Base-by-base conservation (phyloP, 1,284 basidiomycete species). In the Gyrodon tennesseensis region DNA sequence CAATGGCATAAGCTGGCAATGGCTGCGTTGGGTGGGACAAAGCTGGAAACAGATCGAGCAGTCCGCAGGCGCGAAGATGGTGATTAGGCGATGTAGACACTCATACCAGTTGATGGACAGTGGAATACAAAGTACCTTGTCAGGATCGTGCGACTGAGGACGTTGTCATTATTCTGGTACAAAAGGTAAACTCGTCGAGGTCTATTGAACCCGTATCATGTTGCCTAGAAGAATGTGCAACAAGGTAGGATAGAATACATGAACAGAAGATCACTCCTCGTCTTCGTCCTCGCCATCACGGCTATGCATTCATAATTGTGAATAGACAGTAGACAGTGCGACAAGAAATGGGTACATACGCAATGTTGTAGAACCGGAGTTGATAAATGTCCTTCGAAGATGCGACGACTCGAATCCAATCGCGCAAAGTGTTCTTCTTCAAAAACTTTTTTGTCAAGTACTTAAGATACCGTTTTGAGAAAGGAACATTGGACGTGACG, bases 401-500 rank as follows among this genome's bases (percentile, higher is more conserved):
- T 51, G 94, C 93, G 71, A 96, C 92, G 70, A 96, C 93, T 65
- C 91, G 91, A 77, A 93, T 90, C 90, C 91, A 93, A 79, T 93
- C 91, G 69, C 91, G 88, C 70, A 93, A 83, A 52, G 84, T 81
- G 80, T 92, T 92, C 84, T 93, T 94, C 83, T 95, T 95, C 80
- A 96, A 84, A 84, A 93, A 95, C 84, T 96, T 96, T 85, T 96
- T 96, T 65, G 94, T 96, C 69, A 96, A 84, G 81, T 96, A 96
- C 81, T 95, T 94, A 74, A 94, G 85, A 79, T 94, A 96, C 67
- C 93, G 85, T 82, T 96, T 96, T 64, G 94, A 96, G 80, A 96
- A 90, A 60, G 91, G 87, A 75, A 95, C 88, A 76, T 83, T 88
- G 62, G 92, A 90, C 57, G 88, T 87, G 69, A 96, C 86, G 65